phyloP scores from a whole-genome alignment of 2,329 filamentous ascomycete genomes.

The Pseudocercospora fijiensis region DNA sequence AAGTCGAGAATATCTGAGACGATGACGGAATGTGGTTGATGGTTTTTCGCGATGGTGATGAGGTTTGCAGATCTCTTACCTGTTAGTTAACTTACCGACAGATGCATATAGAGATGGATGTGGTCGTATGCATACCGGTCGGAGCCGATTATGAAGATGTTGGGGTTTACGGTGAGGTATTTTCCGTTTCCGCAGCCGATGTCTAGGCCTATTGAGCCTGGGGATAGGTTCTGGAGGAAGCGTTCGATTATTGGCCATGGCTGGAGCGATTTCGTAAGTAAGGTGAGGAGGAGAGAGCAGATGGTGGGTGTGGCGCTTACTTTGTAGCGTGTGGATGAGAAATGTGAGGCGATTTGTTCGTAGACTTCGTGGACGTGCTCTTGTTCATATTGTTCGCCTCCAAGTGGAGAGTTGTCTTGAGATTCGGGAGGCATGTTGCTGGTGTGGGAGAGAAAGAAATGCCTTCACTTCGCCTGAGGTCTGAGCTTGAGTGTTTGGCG shows the following conservation, averaged over 20 bases:
- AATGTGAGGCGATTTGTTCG: slow-evolving; percentile 79
- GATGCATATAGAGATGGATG: neutral
- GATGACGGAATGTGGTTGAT: slow-evolving; percentile 64
- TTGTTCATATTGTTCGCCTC: slow-evolving; percentile 68
- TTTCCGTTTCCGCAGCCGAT: slow-evolving; percentile 97
- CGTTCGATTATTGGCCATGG: slow-evolving; percentile 88
- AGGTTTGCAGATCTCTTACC: slow-evolving; percentile 57
- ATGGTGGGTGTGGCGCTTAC: slow-evolving; percentile 39
- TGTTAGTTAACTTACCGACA: slow-evolving; percentile 21
- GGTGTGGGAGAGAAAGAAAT: neutral
- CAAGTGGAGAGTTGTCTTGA: neutral
- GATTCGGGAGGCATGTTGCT: neutral
- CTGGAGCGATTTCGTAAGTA: slow-evolving; percentile 47
- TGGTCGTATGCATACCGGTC: slow-evolving; percentile 64
- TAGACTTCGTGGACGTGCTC: slow-evolving; percentile 90
- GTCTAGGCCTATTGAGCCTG: slow-evolving; percentile 80
- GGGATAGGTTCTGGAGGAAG: slow-evolving; percentile 66
- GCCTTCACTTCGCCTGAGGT: neutral
- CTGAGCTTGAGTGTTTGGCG: neutral
- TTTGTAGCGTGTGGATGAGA: slow-evolving; percentile 75
- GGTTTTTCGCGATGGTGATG: slow-evolving; percentile 56
- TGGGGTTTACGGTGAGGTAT: slow-evolving; percentile 76
- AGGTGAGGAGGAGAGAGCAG: neutral
- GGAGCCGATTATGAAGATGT: slow-evolving; percentile 77
- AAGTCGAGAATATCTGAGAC: slow-evolving; percentile 82